Conservation (phyloP, 805 yeast genomes). For the Yamadazyma nakazawae region DNA sequence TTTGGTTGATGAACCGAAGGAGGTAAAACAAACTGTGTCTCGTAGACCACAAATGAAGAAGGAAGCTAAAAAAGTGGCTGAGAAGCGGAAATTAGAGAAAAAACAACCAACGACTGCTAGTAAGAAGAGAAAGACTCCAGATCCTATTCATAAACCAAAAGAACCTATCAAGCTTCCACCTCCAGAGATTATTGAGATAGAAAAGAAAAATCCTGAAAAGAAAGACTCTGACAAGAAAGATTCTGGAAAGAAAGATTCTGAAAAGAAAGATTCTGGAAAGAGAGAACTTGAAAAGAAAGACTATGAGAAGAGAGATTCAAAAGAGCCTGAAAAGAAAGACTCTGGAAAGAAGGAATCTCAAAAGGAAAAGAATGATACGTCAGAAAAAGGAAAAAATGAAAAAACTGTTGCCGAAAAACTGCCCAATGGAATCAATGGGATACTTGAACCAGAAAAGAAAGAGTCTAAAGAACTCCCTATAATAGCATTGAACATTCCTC, state of each 20-base stretch:
- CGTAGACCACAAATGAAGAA: conserved; percentile 17
- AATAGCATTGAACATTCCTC: conserved; percentile 54
- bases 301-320: conserved; percentile 1
- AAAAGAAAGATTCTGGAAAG: neutral
- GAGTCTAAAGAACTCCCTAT: conserved; percentile 40
- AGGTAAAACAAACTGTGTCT: conserved; percentile 9
- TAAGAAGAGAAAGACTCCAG: conserved; percentile 16
- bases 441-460: conserved; percentile 15
- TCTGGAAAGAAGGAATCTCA: conserved; percentile 3
- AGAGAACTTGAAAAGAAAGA: neutral
- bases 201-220: neutral
- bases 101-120: conserved; percentile 14
- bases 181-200: conserved; percentile 20
- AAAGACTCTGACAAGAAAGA: conserved; percentile 6
- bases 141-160: conserved; percentile 14
- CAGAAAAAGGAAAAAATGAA: neutral
- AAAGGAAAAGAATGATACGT: neutral
- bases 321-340: conserved; percentile 1
- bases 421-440: neutral
- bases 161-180: conserved; percentile 19
- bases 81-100: conserved; percentile 9
- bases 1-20: conserved; percentile 15
- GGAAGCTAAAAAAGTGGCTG: conserved; percentile 12
- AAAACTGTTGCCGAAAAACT: neutral
- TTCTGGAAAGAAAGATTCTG: neutral